A percentile compares a stretch with the other conserved stretches of the same genome.
phyloP scores from a whole-genome alignment of 352 stramenopile species.

The Globisporangium nodosum region DNA sequence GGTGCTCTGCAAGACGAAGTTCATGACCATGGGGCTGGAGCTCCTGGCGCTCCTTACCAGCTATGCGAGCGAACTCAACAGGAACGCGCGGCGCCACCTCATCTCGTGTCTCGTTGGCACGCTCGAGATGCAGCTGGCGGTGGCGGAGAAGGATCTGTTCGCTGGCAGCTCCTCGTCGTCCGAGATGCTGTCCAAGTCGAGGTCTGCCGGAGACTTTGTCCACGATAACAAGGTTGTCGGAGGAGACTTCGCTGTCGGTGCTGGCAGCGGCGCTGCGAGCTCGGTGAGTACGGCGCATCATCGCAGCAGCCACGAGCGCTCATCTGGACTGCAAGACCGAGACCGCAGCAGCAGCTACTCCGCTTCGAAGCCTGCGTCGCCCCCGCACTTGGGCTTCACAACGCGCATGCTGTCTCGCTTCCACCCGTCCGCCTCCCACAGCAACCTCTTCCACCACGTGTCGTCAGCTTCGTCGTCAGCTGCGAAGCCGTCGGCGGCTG shows the following conservation, averaged over 20 bases:
- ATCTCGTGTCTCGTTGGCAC: constrained; percentile 58
- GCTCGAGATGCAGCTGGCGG: constrained; percentile 39
- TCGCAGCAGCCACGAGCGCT: neutral
- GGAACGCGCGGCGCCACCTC: constrained; percentile 39
- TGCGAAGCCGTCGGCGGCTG: constrained; percentile 2
- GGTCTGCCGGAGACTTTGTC: constrained; percentile 1
- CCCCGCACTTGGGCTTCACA: constrained; percentile 45
- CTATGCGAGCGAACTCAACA: constrained; percentile 45
- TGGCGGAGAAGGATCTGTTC: constrained; percentile 58
- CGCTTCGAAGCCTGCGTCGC: constrained; percentile 12
- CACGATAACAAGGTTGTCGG: neutral
- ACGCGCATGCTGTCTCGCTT: constrained; percentile 75
- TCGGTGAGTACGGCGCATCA: neutral
- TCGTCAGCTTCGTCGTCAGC: constrained; percentile 14
- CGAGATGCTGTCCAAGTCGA: constrained; percentile 1
- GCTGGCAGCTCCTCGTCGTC: neutral
- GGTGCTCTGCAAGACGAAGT: constrained; percentile 59
- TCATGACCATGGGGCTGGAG: constrained; percentile 68
- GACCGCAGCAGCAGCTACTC: neutral
- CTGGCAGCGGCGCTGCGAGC: neutral
- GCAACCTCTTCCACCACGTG: constrained; percentile 52
- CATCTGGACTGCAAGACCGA: neutral
- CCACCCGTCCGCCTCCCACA: constrained; percentile 35
- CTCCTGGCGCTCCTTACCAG: constrained; percentile 62
- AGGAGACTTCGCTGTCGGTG: neutral